Percentiles rank a stretch among this genome's conserved stretches.
These are phyloP conservation scores for Nitzschia sp. DNA, from an alignment of 108 stramenopile genomes.

Conservation along the genomic window DNA sequence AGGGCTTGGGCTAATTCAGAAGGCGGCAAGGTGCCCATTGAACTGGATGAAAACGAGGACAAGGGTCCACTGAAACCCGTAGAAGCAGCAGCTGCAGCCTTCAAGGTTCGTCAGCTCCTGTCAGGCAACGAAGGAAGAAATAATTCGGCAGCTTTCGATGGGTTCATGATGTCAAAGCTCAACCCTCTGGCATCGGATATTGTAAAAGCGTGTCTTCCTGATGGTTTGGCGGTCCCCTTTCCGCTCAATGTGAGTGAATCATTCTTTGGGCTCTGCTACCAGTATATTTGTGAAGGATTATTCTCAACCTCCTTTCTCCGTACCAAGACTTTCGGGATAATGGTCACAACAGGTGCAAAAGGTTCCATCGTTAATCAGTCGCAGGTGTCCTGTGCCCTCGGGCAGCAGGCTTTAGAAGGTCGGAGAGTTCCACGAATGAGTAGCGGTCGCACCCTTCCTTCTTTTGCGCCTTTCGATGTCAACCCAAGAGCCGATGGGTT, in stretches of 20 bases:
- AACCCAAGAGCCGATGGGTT: conserved; percentile 98
- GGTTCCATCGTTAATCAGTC: conserved; percentile 99
- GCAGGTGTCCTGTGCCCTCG: conserved; percentile 97
- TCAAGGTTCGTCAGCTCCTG: conserved; percentile 76
- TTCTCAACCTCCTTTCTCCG: conserved; percentile 1
- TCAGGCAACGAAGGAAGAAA: conserved; percentile 81
- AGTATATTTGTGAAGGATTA: no score
- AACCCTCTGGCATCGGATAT: conserved; percentile 91
- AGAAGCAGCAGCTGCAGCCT: conserved; percentile 75
- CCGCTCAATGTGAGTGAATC: conserved; percentile 80
- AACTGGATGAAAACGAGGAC: conserved; percentile 46
- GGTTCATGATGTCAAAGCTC: conserved; percentile 93
- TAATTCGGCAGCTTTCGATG: conserved; percentile 89
- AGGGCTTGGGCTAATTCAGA: conserved; percentile 94
- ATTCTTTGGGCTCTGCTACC: neutral
- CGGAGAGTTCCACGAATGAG: conserved; percentile 97
- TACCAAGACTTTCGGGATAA: conserved; percentile 88
- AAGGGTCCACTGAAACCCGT: conserved; percentile 73
- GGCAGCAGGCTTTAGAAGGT: conserved; percentile 99
- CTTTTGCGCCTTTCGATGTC: conserved; percentile 96
- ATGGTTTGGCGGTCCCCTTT: conserved; percentile 96
- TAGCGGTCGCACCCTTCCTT: conserved; percentile 96
- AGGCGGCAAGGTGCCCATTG: conserved; percentile 87
- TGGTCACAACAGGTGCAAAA: conserved; percentile 99
- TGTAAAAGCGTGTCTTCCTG: conserved; percentile 94